These are phyloP conservation scores for Bifiguratus adelaidae DNA, from an alignment of 192 early-diverging fungal genomes.

Conservation along the genomic window DNA sequence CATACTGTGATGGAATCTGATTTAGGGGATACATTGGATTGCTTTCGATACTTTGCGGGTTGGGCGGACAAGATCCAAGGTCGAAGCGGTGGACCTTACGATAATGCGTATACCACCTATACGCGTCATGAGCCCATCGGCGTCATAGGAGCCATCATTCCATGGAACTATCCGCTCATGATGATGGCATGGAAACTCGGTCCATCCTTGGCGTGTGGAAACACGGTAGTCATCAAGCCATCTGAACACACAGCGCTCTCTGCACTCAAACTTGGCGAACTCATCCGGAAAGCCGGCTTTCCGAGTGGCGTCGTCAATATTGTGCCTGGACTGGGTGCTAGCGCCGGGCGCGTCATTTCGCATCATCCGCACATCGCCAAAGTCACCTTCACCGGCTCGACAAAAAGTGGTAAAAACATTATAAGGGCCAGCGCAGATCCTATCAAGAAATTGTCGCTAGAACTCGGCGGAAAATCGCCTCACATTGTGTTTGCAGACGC, in stretches of 20 bases:
- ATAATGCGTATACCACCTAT: slow-evolving; percentile 26
- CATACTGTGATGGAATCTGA: slow-evolving; percentile 38
- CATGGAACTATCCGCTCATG: slow-evolving; percentile 63
- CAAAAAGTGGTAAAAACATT: slow-evolving; percentile 41
- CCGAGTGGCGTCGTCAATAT: slow-evolving; percentile 69
- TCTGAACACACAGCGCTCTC: slow-evolving; percentile 49
- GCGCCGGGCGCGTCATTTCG: slow-evolving; percentile 50
- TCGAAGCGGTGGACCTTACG: slow-evolving; percentile 9
- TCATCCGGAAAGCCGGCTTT: slow-evolving; percentile 53
- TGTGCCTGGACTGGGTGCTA: slow-evolving; percentile 51
- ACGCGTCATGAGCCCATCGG: slow-evolving; percentile 48
- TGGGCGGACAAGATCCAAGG: slow-evolving; percentile 46
- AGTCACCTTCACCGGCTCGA: slow-evolving; percentile 63
- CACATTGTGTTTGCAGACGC: slow-evolving; percentile 57
- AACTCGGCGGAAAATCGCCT: slow-evolving; percentile 76
- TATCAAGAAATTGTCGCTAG: slow-evolving; percentile 57
- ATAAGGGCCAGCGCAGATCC: slow-evolving; percentile 32
- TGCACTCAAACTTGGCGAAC: slow-evolving; percentile 42
- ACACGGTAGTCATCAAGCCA: slow-evolving; percentile 63
- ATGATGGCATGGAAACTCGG: slow-evolving; percentile 64
- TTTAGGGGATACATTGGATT: slow-evolving; percentile 39
- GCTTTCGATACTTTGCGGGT: slow-evolving; percentile 69
- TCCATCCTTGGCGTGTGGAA: slow-evolving; percentile 58
- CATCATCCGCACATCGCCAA: slow-evolving; percentile 46
- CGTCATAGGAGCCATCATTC: slow-evolving; percentile 57